phyloP scores from a whole-genome alignment of 768 basidiomycete species.

The Tricholoma hemisulphureum region DNA sequence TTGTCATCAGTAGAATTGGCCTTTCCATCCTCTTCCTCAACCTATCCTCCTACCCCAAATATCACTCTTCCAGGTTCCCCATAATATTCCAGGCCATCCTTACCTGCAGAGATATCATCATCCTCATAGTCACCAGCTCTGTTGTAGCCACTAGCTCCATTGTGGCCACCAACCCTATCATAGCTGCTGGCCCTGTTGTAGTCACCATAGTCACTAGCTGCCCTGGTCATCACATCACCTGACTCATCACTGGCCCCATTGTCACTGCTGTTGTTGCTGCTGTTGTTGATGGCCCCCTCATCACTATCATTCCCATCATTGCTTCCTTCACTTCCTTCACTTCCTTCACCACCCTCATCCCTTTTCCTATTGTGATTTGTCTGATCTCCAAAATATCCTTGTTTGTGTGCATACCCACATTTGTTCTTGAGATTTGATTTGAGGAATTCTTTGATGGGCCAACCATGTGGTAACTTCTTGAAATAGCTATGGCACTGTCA shows the following conservation, averaged over 20 bases:
- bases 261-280: background rate
- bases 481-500: conserved; percentile 1
- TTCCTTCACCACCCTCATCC: background rate
- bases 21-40: too few species aligned
- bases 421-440: conserved; percentile 5
- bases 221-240: background rate
- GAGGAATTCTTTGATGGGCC: conserved; percentile 6
- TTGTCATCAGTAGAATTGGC: too few species aligned
- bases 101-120: too few species aligned
- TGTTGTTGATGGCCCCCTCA: background rate
- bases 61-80: too few species aligned
- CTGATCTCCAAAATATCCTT: background rate
- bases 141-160: background rate
- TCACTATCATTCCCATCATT: background rate
- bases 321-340: background rate
- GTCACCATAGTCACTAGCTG: background rate
- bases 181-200: background rate
- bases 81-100: too few species aligned
- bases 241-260: background rate
- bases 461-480: conserved; percentile 1
- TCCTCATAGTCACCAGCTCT: background rate
- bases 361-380: background rate
- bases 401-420: background rate
- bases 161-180: background rate
- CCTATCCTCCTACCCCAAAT: background rate